phyloP scores from a whole-genome alignment of 148 eudicot species.

The Fagopyrum tataricum region DNA sequence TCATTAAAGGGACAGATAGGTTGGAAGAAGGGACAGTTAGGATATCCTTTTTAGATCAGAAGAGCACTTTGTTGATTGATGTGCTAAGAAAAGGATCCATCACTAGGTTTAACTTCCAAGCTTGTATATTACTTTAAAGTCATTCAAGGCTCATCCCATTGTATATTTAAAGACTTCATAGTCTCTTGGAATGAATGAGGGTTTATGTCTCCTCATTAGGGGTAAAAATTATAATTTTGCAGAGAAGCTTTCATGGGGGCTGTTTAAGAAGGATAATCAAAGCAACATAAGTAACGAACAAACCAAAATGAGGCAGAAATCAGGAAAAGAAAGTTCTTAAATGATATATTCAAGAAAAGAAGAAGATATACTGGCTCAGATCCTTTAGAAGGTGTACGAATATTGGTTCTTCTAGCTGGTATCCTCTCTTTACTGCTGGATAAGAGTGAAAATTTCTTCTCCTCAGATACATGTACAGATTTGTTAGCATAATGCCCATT shows the following conservation, averaged over 20 bases:
- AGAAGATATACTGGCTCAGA: slow-evolving; percentile 48
- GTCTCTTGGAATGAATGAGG: too few species aligned
- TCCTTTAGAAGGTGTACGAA: slow-evolving; percentile 82
- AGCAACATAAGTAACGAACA: slow-evolving; percentile 11
- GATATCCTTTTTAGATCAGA: too few species aligned
- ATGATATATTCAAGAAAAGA: background rate
- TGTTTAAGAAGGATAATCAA: background rate
- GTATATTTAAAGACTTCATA: too few species aligned
- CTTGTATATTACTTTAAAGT: too few species aligned
- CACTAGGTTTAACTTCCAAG: too few species aligned
- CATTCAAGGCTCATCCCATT: too few species aligned
- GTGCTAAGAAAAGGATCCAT: too few species aligned
- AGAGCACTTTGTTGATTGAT: too few species aligned
- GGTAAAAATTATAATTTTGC: background rate
- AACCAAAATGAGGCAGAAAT: slow-evolving; percentile 1
- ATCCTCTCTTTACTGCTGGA: slow-evolving; percentile 33
- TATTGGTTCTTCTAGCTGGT: slow-evolving; percentile 46
- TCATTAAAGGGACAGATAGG: too few species aligned
- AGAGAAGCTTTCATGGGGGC: background rate
- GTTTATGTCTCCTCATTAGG: too few species aligned
- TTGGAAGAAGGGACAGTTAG: too few species aligned
- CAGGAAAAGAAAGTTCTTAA: background rate
- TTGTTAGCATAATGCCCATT: slow-evolving; percentile 38
- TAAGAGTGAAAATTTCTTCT: slow-evolving; percentile 40
- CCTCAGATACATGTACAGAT: slow-evolving; percentile 36